Base-by-base conservation (phyloP, 2,329 filamentous ascomycete species). In the Thelonectria discophora region DNA sequence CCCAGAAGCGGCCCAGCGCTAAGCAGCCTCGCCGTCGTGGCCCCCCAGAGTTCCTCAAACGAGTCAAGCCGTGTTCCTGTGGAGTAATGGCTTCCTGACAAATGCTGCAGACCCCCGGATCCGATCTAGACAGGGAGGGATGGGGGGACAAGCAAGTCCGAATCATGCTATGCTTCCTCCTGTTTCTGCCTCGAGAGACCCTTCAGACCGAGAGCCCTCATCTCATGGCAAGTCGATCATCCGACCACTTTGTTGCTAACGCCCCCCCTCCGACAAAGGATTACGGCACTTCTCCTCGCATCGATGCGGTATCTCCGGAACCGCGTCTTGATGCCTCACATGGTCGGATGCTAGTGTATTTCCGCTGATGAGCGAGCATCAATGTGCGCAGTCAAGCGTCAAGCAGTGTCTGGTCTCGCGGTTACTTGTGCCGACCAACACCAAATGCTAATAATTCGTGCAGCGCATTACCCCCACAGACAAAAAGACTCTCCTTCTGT, bases 51-150 rank as follows among this genome's bases (percentile, higher is more conserved):
- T 37, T 34, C 39, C 51, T 54, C 42, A 43, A 37, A 57, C 46
- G 30, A 50, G 39, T 27, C 47, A 51, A 51, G 40, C 11, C 27
- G 6, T 37, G 7, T 37, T 45, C 39, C n/a, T 34, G 55, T 60
- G 58, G 48, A 55, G 53, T 45, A 45, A 50, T n/a, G 37, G 27
- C 39, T 59, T 7, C 39, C 27, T 53, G 56, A 60, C 68, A 70
- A 70, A 70, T 70, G 64, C 69, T 63, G 53, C 60, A 70, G 58
- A 66, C 58, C 54, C 67, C 66, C 64, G 67, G 67, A 69, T 63
- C 67, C 67, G 66, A 69, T 63, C 68, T 64, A 60, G 62, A 54
- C 52, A 65, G 21, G 21, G 21, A 49, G 52, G n/a, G n/a, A n/a
- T n/a, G n/a, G n/a, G n/a, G 45, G 53, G 51, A 55, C 54, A 64